Conservation (phyloP, 768 basidiomycete species). For the Pleurotus tuber-regium region DNA sequence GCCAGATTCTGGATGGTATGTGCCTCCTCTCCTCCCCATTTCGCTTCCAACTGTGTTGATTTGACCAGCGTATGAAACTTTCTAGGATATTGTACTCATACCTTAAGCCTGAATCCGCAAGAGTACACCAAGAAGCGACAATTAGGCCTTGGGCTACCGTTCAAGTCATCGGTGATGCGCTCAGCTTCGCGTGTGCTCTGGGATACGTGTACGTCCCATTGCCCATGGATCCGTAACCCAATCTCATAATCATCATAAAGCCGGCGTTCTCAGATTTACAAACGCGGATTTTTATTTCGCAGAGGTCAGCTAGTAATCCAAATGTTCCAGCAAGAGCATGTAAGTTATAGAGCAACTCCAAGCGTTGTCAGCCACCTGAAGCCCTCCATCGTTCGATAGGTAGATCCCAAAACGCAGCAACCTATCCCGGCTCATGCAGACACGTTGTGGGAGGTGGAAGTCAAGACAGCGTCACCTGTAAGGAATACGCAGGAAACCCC, state of each 20-base stretch:
- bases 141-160: conserved; percentile 84
- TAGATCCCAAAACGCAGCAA: conserved; percentile 71
- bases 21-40: conserved; percentile 7
- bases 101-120: conserved; percentile 80
- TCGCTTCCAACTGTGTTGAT: neutral
- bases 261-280: conserved; percentile 75
- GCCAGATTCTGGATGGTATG: conserved; percentile 63
- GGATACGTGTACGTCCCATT: conserved; percentile 60
- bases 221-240: conserved; percentile 4
- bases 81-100: conserved; percentile 75
- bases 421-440: conserved; percentile 77
- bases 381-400: conserved; percentile 49
- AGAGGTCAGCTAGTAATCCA: conserved; percentile 69
- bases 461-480: conserved; percentile 77
- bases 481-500: conserved; percentile 78
- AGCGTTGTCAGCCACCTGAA: no score
- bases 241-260: conserved; percentile 26
- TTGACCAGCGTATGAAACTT: no score
- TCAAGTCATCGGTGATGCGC: conserved; percentile 74
- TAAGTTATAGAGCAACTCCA: no score
- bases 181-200: conserved; percentile 76
- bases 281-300: conserved; percentile 76
- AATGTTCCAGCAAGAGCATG: conserved; percentile 87
- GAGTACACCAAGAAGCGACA: conserved; percentile 83
- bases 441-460: conserved; percentile 86